These are phyloP conservation scores for Psilocybe subaeruginosa DNA, from an alignment of 768 basidiomycete species.

Conservation along the genomic window DNA sequence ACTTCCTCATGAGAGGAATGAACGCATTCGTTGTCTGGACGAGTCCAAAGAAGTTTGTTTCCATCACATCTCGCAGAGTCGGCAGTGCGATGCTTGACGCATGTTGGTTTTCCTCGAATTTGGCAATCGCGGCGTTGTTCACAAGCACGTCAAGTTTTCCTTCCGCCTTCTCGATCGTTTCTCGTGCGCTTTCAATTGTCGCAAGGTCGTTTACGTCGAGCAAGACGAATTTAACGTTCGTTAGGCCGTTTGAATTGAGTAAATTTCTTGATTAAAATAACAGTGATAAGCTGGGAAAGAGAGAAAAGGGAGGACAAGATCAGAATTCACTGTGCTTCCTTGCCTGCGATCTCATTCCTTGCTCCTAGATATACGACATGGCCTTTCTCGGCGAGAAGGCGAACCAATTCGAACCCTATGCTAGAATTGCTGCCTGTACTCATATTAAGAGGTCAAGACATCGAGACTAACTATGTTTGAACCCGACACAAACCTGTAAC, in stretches of 20 bases:
- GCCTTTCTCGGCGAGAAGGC: conserved; percentile 43
- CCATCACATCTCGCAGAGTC: conserved; percentile 37
- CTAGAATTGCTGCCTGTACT: conserved; percentile 44
- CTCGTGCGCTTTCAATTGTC: conserved; percentile 36
- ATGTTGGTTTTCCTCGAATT: conserved; percentile 29
- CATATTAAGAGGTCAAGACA: neutral
- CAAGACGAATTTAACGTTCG: conserved; percentile 36
- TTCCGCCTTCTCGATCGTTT: conserved; percentile 38
- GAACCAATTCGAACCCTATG: conserved; percentile 49
- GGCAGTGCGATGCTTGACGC: conserved; percentile 35
- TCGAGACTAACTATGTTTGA: no score
- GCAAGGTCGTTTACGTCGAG: conserved; percentile 42
- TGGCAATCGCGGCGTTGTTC: conserved; percentile 44
- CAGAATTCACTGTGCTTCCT: conserved; percentile 40
- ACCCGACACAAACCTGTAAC: neutral
- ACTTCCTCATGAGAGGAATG: conserved; percentile 43
- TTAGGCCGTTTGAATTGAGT: conserved; percentile 33
- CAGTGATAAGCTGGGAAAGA: neutral
- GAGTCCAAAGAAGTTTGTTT: conserved; percentile 46
- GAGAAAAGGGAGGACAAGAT: neutral
- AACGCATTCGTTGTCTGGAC: conserved; percentile 44
- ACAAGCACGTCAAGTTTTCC: conserved; percentile 48
- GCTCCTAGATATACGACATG: conserved; percentile 47
- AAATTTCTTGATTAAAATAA: conserved; percentile 22
- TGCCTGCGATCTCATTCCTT: conserved; percentile 39